Conservation (phyloP, 441 rosid species). For the Pelargonium australe region DNA sequence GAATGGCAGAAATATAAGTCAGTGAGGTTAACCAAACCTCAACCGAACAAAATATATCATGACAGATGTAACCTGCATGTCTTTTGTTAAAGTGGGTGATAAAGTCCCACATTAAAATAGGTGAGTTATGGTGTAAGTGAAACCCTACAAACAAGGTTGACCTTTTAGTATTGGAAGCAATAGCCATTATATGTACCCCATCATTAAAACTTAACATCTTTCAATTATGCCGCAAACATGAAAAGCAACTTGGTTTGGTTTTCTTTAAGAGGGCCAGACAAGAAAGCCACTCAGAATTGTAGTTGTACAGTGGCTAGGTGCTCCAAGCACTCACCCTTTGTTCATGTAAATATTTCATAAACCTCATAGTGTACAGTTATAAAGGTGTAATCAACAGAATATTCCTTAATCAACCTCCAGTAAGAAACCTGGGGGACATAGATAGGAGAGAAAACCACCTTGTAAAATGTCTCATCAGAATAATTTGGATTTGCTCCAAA, state of each 20-base stretch:
- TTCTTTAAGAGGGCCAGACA: not conserved
- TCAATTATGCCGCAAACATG: not conserved
- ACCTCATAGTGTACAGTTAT: too few species aligned
- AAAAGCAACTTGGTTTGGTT: not conserved
- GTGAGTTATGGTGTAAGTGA: too few species aligned
- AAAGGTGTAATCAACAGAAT: not conserved
- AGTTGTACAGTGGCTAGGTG: not conserved
- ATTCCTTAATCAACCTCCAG: not conserved
- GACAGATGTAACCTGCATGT: not conserved
- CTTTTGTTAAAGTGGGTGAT: not conserved
- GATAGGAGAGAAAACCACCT: slow-evolving; percentile 38
- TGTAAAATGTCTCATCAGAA: slow-evolving; percentile 75
- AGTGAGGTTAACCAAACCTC: not conserved
- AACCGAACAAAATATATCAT: not conserved
- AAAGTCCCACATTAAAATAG: too few species aligned
- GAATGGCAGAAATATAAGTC: not conserved
- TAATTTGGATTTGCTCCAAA: slow-evolving; percentile 86
- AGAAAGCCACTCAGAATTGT: not conserved
- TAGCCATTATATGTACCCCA: too few species aligned
- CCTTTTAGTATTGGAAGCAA: not conserved
- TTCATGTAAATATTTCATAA: not conserved
- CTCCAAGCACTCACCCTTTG: slow-evolving; percentile 3
- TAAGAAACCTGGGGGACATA: not conserved
- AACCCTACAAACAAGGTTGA: too few species aligned
- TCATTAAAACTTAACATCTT: not conserved